Percentiles rank a stretch among this genome's conserved stretches.
These are phyloP conservation scores for Lentinula guzmanii DNA, from an alignment of 768 basidiomycete species.

Conservation along the genomic window DNA sequence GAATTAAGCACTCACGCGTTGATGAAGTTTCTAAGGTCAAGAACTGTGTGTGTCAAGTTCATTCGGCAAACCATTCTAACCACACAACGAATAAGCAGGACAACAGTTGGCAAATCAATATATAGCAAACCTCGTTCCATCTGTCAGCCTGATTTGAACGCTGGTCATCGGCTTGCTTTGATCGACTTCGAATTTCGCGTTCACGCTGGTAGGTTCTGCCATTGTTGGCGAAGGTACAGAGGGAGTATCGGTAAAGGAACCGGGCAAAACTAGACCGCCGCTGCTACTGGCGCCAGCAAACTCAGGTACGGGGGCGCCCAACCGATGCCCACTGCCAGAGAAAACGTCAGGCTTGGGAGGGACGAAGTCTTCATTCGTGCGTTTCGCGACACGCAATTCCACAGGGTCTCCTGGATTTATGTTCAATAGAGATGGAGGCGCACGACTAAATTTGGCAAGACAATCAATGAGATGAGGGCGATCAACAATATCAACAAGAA, in stretches of 20 bases:
- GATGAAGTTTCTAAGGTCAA: slow-evolving; percentile 82
- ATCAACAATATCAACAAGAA: neutral
- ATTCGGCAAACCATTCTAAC: slow-evolving; percentile 73
- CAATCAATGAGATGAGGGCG: neutral
- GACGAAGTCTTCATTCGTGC: slow-evolving; percentile 66
- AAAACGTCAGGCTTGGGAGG: slow-evolving; percentile 55
- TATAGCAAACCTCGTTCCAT: slow-evolving; percentile 70
- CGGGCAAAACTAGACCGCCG: slow-evolving; percentile 41
- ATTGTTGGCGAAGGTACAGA: slow-evolving; percentile 14
- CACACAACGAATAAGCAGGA: neutral
- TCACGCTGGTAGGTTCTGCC: slow-evolving; percentile 29
- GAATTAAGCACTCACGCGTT: slow-evolving; percentile 61
- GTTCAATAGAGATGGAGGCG: slow-evolving; percentile 73
- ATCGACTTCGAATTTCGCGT: slow-evolving; percentile 75
- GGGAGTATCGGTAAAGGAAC: slow-evolving; percentile 40
- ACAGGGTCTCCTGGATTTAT: slow-evolving; percentile 76
- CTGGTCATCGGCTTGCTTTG: slow-evolving; percentile 77
- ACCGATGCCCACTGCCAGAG: slow-evolving; percentile 68
- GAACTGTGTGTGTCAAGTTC: slow-evolving; percentile 88
- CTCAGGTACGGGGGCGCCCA: slow-evolving; percentile 72
- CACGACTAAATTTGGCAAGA: slow-evolving; percentile 41
- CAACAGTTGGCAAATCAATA: neutral
- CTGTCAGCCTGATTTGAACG: slow-evolving; percentile 85
- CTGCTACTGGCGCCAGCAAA: slow-evolving; percentile 8
- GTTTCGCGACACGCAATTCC: slow-evolving; percentile 71